These are phyloP conservation scores for Neurospora sp. DNA, from an alignment of 495 filamentous ascomycete genomes.

Conservation along the genomic window DNA sequence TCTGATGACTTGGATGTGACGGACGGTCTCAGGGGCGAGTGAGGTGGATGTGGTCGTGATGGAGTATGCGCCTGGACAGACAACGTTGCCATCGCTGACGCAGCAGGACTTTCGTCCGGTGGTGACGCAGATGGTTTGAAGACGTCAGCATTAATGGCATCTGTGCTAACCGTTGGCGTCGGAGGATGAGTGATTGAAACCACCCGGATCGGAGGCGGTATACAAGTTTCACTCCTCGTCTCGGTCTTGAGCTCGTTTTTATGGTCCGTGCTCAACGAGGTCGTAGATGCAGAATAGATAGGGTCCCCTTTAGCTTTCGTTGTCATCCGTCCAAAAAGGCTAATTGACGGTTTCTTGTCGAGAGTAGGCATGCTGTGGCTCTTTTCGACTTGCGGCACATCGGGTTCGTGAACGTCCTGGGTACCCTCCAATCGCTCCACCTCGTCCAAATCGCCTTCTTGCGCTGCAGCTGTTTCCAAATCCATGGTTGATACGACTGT, in stretches of 20 bases:
- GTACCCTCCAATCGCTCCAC: constrained; percentile 31
- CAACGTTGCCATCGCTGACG: constrained; percentile 56
- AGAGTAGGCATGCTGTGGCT: constrained; percentile 41
- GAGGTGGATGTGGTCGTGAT: constrained; percentile 42
- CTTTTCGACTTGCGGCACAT: constrained; percentile 44
- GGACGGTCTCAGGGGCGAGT: constrained; percentile 34
- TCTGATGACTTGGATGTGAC: constrained; percentile 25
- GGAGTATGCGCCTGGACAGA: constrained; percentile 47
- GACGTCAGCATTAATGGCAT: constrained; percentile 51
- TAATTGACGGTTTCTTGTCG: constrained; percentile 15
- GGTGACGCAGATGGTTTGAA: constrained; percentile 32
- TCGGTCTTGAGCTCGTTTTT: constrained; percentile 13
- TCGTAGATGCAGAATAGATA: constrained; percentile 18
- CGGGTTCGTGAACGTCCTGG: constrained; percentile 14
- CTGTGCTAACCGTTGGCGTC: constrained; percentile 52
- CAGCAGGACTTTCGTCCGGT: constrained; percentile 44
- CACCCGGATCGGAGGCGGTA: constrained; percentile 30
- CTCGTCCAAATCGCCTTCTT: constrained; percentile 46
- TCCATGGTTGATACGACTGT: constrained; percentile 22
- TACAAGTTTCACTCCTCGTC: constrained; percentile 14
- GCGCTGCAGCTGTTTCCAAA: constrained; percentile 40
- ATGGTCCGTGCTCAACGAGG: constrained; percentile 30
- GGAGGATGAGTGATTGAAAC: constrained; percentile 55
- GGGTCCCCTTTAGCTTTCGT: constrained; percentile 21
- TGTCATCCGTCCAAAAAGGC: constrained; percentile 32